phyloP scores from a whole-genome alignment of 2,329 filamentous ascomycete genomes.

The Fusarium hostae region DNA sequence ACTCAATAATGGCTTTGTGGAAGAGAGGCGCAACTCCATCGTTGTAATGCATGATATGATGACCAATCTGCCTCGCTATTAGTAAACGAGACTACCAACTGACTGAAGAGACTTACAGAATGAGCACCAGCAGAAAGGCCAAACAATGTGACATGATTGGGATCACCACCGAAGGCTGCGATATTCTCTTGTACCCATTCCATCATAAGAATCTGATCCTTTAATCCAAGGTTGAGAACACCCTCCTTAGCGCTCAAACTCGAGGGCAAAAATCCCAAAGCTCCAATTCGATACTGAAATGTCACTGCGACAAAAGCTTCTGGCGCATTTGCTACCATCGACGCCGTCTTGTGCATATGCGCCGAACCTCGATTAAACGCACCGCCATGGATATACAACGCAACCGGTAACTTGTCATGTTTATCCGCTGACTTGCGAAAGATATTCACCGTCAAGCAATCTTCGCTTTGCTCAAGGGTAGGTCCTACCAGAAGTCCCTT shows the following conservation, averaged over 20 bases:
- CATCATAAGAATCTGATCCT: slow-evolving; percentile 62
- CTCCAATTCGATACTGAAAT: slow-evolving; percentile 64
- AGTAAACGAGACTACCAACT: too few species aligned
- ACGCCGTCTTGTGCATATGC: slow-evolving; percentile 67
- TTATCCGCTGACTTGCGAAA: slow-evolving; percentile 53
- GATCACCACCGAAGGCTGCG: slow-evolving; percentile 62
- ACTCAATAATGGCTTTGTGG: slow-evolving; percentile 65
- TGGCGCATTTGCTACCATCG: slow-evolving; percentile 67
- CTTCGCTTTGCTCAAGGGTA: slow-evolving; percentile 54
- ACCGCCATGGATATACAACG: slow-evolving; percentile 68
- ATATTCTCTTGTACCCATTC: slow-evolving; percentile 68
- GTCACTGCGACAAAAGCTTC: slow-evolving; percentile 61
- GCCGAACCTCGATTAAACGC: slow-evolving; percentile 58
- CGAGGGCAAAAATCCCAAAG: slow-evolving; percentile 71
- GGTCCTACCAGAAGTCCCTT: slow-evolving; percentile 39
- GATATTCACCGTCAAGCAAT: slow-evolving; percentile 66
- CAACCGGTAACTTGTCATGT: slow-evolving; percentile 53
- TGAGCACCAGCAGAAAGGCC: slow-evolving; percentile 61
- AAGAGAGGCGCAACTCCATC: slow-evolving; percentile 59
- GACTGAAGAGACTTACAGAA: too few species aligned
- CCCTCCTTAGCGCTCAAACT: slow-evolving; percentile 62
- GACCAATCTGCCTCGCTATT: slow-evolving; percentile 76
- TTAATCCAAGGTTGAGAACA: slow-evolving; percentile 64
- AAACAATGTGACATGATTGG: slow-evolving; percentile 53
- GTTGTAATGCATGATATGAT: slow-evolving; percentile 68